Percentiles rank a stretch among this genome's conserved stretches.
phyloP scores from a whole-genome alignment of 352 stramenopile genomes.

The Globisporangium splendens region DNA sequence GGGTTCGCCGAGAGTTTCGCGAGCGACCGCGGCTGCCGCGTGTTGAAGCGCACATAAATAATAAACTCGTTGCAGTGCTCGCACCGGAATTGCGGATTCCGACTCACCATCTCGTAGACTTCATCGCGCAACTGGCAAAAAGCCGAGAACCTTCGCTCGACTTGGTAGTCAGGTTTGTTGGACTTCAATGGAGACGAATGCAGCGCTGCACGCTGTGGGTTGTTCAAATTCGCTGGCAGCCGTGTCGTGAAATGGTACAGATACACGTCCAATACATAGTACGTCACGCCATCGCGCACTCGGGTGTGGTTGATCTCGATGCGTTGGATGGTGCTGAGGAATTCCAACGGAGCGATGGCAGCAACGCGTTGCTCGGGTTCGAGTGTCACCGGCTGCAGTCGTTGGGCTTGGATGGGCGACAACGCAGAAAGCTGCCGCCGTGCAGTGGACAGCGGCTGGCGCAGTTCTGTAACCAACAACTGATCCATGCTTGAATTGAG shows the following conservation, averaged over 20 bases:
- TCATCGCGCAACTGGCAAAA: slow-evolving; percentile 18
- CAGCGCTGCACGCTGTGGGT: not conserved
- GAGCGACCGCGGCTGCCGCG: slow-evolving; percentile 28
- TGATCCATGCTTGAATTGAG: no score
- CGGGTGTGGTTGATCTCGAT: slow-evolving; percentile 12
- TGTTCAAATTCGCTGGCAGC: not conserved
- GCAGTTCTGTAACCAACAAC: no score
- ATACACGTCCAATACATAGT: slow-evolving; percentile 14
- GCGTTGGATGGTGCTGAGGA: slow-evolving; percentile 5
- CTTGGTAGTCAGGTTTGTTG: slow-evolving; percentile 29
- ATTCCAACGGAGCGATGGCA: not conserved
- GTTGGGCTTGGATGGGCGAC: not conserved
- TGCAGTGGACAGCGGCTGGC: no score
- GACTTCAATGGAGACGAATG: not conserved
- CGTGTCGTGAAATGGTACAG: slow-evolving; percentile 8
- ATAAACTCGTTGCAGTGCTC: slow-evolving; percentile 38
- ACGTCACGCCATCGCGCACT: slow-evolving; percentile 10
- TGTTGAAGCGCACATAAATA: slow-evolving; percentile 39
- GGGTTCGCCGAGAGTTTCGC: slow-evolving; percentile 25
- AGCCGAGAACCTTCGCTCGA: slow-evolving; percentile 56
- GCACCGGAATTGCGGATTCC: slow-evolving; percentile 5
- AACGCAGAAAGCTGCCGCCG: no score
- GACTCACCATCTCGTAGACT: not conserved
- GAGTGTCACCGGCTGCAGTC: not conserved
- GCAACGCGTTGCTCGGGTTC: not conserved